Evolutionary conservation across 805 yeast species (phyloP), one percentile per base, ranked within the genome.

Genomic region (Yarrowia sp.): DNA sequence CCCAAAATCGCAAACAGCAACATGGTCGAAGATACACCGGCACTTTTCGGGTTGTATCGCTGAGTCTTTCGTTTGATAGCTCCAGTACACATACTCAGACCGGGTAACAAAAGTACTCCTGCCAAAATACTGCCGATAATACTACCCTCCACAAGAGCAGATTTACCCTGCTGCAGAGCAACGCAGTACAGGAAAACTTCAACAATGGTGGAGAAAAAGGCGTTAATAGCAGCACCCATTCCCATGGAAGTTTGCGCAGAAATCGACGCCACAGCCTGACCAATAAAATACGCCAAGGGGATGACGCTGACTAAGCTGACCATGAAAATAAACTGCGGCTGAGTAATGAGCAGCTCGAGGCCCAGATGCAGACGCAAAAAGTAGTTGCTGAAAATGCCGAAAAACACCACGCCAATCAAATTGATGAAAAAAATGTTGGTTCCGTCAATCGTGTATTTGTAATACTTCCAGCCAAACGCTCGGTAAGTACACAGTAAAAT

Each of bases 241-340:
- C 98, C 98, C 99, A 95, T 95, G 0, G 98, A 92, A 0, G 98
- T 90, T 77, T 95, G 99, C 0, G 99, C 98, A 7, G 97, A 89
- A 66, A 95, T 95, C 2, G 98, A 92, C 0, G 99, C 99, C n/a
- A 95, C 99, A 6, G 98, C 98, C 76, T 93, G 98, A 3, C 99
- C 99, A 70, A 95, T 92, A 76, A 92, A 95, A 73, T 95, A 93
- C 0, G 99, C 98, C 69, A 95, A 79, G 7, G 99, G 99, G 38
- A 95, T 83, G 66, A 95, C 90, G 1, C 97, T 89, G 56, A 89
- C 80, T 66, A 95, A 77, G 74, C 97, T 89, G 17, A 91, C 77
- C 49, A 84, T 79, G 71, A 95, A 95, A 48, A 91, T 82, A 22
- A 86, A 76, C 0, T 86, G 80, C 19, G 92, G 83, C 70, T 86